Evolutionary conservation across 257 asterid species (phyloP).

Genomic region (Coffea eugenioides): DNA sequence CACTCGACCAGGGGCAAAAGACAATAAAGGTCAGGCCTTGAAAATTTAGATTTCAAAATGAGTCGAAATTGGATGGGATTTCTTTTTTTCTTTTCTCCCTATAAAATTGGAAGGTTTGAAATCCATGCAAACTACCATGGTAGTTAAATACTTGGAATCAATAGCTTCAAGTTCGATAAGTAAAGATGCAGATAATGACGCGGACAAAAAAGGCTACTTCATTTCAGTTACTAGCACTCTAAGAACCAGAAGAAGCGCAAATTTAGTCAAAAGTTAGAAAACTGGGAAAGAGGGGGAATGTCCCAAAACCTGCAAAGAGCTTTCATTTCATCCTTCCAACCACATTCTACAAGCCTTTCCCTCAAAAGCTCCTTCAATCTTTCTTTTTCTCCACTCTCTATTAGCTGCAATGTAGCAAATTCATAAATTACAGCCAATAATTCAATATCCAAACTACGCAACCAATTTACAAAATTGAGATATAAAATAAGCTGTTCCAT

Average conservation of each 20-base stretch:
- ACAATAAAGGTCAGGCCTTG: not conserved
- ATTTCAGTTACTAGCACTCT: not conserved
- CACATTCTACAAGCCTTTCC: constrained; percentile 66
- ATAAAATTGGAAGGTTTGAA: not conserved
- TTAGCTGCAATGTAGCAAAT: constrained; percentile 29
- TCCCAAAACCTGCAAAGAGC: constrained; percentile 53
- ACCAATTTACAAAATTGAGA: not conserved
- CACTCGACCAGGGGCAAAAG: not conserved
- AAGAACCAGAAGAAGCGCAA: not conserved
- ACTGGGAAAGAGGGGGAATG: not conserved
- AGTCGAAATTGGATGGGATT: no score
- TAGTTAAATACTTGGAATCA: not conserved
- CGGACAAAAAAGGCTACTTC: not conserved
- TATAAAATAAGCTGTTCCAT: not conserved
- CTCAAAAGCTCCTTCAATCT: constrained; percentile 58
- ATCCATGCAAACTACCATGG: no score
- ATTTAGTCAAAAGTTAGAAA: not conserved
- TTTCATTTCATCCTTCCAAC: constrained; percentile 71
- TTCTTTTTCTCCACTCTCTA: constrained; percentile 60
- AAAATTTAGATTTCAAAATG: not conserved
- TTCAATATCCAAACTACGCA: not conserved
- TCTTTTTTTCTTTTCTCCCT: not conserved
- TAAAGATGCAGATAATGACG: not conserved
- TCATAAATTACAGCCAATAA: constrained; percentile 2
- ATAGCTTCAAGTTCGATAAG: not conserved